Evolutionary conservation across 2,329 filamentous ascomycete genomes (phyloP).

Genomic region (Epicoccum nigrum): DNA sequence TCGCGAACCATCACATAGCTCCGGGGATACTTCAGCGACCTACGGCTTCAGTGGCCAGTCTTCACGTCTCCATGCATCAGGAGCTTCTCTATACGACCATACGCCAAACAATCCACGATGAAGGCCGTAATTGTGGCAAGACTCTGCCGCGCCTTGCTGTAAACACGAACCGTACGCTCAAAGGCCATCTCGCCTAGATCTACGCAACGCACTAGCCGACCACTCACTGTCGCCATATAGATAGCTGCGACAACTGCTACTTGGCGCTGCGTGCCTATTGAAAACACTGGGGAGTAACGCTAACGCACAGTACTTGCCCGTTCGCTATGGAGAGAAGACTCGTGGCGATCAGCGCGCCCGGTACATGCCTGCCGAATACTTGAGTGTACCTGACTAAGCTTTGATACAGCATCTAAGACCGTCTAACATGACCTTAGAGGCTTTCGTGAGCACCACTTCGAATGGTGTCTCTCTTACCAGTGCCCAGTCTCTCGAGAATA

Average conservation of each 20-base stretch:
- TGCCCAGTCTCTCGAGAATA: not conserved
- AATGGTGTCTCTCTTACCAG: constrained; percentile 9
- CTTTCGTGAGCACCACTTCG: constrained; percentile 11
- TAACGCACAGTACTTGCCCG: not conserved
- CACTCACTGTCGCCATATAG: no score
- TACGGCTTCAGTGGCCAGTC: no score
- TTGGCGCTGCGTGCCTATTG: not conserved
- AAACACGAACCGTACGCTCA: no score
- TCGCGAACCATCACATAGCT: no score
- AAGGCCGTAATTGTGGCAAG: no score
- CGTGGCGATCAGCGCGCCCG: not conserved
- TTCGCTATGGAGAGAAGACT: not conserved
- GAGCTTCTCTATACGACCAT: no score
- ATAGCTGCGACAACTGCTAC: not conserved
- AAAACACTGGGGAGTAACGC: not conserved
- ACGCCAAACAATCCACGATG: no score
- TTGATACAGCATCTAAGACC: not conserved
- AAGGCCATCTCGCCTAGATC: no score
- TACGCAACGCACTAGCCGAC: no score
- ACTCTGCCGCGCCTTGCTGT: no score
- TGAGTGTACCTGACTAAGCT: not conserved
- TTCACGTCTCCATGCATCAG: no score
- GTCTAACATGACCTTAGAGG: not conserved
- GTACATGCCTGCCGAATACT: not conserved
- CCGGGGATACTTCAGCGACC: no score